Conservation (phyloP, 2,329 filamentous ascomycete species). For the Aspergillus brasiliensis region DNA sequence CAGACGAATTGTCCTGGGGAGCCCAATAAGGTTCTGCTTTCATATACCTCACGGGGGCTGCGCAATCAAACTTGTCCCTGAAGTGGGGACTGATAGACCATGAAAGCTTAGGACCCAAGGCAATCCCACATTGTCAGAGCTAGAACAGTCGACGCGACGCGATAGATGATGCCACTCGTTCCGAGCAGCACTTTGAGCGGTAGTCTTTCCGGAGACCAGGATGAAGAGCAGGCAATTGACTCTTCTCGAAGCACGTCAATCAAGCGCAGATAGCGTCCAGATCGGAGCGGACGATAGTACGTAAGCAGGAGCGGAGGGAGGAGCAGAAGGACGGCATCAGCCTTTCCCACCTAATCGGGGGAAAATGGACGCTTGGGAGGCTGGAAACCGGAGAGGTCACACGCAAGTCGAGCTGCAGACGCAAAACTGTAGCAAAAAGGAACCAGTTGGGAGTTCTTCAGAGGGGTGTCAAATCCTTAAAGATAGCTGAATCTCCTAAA, state of each 20-base stretch:
- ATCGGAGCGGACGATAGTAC: conserved; percentile 5
- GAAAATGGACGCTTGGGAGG: conserved; percentile 3
- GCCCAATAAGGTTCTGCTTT: conserved; percentile 5
- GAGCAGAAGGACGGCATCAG: conserved; percentile 3
- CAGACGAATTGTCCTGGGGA: neutral
- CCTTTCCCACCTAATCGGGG: neutral
- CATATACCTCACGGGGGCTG: conserved; percentile 2
- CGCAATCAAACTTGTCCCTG: conserved; percentile 6
- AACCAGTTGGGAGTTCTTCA: neutral
- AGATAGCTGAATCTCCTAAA: neutral
- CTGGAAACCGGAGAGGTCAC: conserved; percentile 1
- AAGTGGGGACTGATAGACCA: conserved; percentile 2
- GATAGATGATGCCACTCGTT: neutral
- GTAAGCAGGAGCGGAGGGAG: conserved; percentile 8
- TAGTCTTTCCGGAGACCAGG: neutral
- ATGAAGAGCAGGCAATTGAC: neutral
- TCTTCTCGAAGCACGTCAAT: conserved; percentile 2
- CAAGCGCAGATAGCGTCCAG: conserved; percentile 4
- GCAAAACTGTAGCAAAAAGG: neutral
- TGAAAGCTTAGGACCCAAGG: neutral
- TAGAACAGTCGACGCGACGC: neutral
- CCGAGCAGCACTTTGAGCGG: neutral
- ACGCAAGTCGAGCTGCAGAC: conserved; percentile 1
- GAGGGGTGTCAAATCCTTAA: neutral
- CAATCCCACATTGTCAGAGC: conserved; percentile 10